These are phyloP conservation scores for Gynochthodes officinalis DNA, from an alignment of 257 asterid species.

Conservation along the genomic window DNA sequence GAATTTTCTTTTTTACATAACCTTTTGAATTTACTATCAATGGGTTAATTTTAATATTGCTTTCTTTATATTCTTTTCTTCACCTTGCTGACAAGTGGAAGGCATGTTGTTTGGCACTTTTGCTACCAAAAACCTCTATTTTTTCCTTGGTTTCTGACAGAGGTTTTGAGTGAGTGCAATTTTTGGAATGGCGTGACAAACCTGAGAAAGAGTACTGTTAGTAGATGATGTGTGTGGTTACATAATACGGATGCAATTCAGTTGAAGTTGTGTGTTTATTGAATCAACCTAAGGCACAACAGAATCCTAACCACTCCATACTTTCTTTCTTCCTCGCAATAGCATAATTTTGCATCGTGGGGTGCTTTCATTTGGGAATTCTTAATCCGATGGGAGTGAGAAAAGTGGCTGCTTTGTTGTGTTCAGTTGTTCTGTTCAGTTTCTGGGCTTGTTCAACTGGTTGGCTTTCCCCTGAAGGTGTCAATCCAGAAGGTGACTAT, in stretches of 20 bases:
- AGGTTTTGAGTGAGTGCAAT: conserved; percentile 30
- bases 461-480: conserved; percentile 78
- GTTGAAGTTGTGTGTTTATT: conserved; percentile 4
- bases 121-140: conserved; percentile 37
- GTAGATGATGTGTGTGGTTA: conserved; percentile 12
- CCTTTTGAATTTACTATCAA: conserved; percentile 27
- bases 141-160: conserved; percentile 28
- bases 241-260: conserved; percentile 8
- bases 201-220: conserved; percentile 24
- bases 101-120: conserved; percentile 54
- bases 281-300: background rate
- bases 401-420: conserved; percentile 30
- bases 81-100: conserved; percentile 58
- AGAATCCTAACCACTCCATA: background rate
- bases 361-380: background rate
- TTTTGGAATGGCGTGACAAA: conserved; percentile 24
- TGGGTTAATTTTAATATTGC: conserved; percentile 18
- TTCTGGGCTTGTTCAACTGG: conserved; percentile 48
- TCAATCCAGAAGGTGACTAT: conserved; percentile 79
- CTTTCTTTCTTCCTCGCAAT: conserved; percentile 4
- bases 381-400: conserved; percentile 27
- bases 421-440: conserved; percentile 33
- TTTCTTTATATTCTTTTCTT: conserved; percentile 50
- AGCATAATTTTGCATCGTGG: background rate
- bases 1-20: conserved; percentile 34